Percentiles rank a stretch among this genome's conserved stretches.
These are phyloP conservation scores for Symbiodinium pilosum DNA, from an alignment of 73 alveolate species.

Conservation along the genomic window DNA sequence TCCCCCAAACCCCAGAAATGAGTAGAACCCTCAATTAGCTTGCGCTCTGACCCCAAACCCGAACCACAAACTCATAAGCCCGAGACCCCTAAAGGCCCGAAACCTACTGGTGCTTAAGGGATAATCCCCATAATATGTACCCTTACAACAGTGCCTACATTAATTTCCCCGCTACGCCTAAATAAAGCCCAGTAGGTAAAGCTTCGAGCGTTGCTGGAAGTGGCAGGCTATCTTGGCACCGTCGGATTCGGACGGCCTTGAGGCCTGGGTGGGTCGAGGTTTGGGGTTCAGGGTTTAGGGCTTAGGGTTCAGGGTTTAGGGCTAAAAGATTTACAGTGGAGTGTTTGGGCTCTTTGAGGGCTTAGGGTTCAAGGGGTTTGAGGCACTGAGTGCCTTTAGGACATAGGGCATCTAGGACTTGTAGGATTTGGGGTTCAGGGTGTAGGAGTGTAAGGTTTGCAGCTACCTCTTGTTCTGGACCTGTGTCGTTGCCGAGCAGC, in stretches of 20 bases:
- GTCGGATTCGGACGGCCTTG: constrained; percentile 46
- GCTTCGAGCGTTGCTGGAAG: not conserved
- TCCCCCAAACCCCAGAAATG: not conserved
- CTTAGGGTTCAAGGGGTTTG: not conserved
- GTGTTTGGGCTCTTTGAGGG: not conserved
- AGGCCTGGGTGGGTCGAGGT: no score
- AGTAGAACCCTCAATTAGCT: no score
- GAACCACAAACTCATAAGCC: not conserved
- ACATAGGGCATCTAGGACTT: no score
- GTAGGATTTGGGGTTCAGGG: no score
- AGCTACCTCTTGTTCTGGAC: no score
- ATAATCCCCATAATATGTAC: not conserved
- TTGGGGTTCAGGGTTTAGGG: not conserved
- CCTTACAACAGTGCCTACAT: not conserved
- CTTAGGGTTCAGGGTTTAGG: not conserved
- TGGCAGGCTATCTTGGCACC: constrained; percentile 76
- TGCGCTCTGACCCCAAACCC: not conserved
- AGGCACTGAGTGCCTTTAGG: no score
- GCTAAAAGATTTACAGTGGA: no score
- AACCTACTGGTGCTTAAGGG: no score
- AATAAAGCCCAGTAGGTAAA: not conserved
- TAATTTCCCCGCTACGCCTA: not conserved
- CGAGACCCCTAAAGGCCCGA: not conserved
- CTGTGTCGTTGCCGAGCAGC: no score
- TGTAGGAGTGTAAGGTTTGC: no score